These are phyloP conservation scores for Termitomyces sp. DNA, from an alignment of 768 basidiomycete species.

Conservation along the genomic window DNA sequence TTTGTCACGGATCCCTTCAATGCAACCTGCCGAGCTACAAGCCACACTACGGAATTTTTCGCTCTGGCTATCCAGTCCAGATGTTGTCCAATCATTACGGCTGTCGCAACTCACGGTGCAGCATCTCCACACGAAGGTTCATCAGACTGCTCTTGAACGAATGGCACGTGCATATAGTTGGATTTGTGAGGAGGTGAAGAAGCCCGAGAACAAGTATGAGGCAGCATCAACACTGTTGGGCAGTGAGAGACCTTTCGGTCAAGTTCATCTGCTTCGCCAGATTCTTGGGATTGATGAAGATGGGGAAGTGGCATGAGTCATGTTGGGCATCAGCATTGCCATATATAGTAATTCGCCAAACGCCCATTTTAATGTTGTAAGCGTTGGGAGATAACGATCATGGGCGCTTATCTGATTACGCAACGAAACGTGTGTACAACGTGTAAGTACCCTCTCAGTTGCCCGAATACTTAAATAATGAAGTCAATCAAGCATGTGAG, in stretches of 20 bases:
- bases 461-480: no score
- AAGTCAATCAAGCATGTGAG: not conserved
- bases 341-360: not conserved
- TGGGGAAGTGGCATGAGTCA: not conserved
- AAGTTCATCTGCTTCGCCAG: constrained; percentile 68
- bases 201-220: constrained; percentile 80
- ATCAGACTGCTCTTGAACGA: constrained; percentile 68
- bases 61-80: constrained; percentile 77
- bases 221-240: constrained; percentile 85
- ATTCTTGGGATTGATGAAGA: constrained; percentile 70
- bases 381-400: not conserved
- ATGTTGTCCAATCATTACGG: constrained; percentile 78
- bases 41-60: constrained; percentile 69
- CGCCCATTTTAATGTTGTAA: not conserved
- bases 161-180: constrained; percentile 67
- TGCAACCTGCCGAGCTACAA: constrained; percentile 62
- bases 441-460: not conserved
- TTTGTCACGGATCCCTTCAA: constrained; percentile 69
- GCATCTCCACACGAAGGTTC: constrained; percentile 63
- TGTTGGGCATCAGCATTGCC: not conserved
- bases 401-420: not conserved
- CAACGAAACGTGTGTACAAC: not conserved
- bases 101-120: constrained; percentile 72
- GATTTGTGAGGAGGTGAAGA: constrained; percentile 75
- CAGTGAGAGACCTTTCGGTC: constrained; percentile 81